Base-by-base conservation (phyloP, 2,329 filamentous ascomycete species). In the Phoma herbarum region DNA sequence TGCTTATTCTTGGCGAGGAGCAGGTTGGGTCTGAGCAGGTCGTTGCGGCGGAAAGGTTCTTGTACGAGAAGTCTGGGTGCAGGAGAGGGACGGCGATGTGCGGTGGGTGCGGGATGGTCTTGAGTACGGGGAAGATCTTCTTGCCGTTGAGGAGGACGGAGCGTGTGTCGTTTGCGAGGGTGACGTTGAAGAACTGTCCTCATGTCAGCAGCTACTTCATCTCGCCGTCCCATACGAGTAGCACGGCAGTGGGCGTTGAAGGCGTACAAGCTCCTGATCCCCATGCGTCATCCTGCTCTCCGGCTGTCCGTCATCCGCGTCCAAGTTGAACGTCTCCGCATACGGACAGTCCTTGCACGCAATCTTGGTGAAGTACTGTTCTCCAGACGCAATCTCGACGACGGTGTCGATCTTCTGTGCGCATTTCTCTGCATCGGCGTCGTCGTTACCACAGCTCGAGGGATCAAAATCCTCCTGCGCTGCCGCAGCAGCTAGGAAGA, bases 301-400 rank as follows among this genome's bases (percentile, higher is more conserved):
- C 23, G 51, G 35, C 16, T 43, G 28, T 49, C 23, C 50, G 18
- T 33, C 57, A n/a, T 41, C 44, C 12, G 31, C 28, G n/a, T 50
- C 47, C 43, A 52, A 44, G 12, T 45, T 57, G 7, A 12, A 43
- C 20, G 57, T 49, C 22, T 64, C 31, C 18, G 57, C 42, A 44
- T 65, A 66, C 3, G 66, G 61, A 41, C 74, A 76, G 58, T 71
- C 65, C 25, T 65, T 62, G 62, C 74, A 76, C 47, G 68, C 64
- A 11, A 76, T 60, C 50, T 67, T 74, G 9, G 71, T 65, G n/a
- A 71, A 59, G 61, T 74, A 75, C 48, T 65, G 69, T n/a, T 59
- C 55, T 50, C 62, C 69, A 28, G 67, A 64, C 39, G 57, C 55
- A 20, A 75, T 55, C 16, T 65, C 61, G 7, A 72, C 67, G 23